Evolutionary conservation across 768 basidiomycete species (phyloP), one percentile per base, ranked within the genome.

Genomic region (Lactifluus volemus): DNA sequence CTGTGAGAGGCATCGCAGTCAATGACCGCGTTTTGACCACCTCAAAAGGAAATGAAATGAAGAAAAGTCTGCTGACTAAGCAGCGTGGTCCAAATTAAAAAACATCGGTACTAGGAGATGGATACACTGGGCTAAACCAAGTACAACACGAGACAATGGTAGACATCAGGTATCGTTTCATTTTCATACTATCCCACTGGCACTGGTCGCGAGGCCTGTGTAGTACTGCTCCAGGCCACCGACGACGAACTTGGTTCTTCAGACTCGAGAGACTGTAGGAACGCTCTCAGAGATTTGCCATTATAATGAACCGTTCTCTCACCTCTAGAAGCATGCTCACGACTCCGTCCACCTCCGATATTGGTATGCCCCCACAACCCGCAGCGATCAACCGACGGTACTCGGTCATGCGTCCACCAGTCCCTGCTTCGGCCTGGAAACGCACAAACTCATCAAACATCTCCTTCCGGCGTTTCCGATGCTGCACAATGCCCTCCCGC

Each of bases 401-500:
- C 65, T 95, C 89, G 5, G 81, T 79, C 85, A 98, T 95, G 63
- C 86, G 79, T 44, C 89, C 91, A 34, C 88, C 85, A 0, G 94
- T 97, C 5, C 95, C 95, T 0, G 89, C 86, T 73, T 95, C 92
- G 19, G 91, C 88, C 70, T 94, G 89, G 73, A 89, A 86, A 34
- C 78, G 81, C 11, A 89, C 89, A 65, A 91, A 78, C 60, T 84
- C 82, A 52, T 88, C 85, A 66, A 97, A 92, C 61, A 84, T 77
- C 12, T 78, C 78, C 67, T 83, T 82, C 70, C 93, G 81, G 65
- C 86, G 82, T 69, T 82, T 84, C 63, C 84, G 77, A 68, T 84
- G 79, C 61, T 83, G 80, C 42, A 73, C 73, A 17, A 98, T 74
- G 57, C 91, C 89, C 63, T 79, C 82, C 45, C 84, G 77, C 54